phyloP scores from a whole-genome alignment of 163 green algal species.

The Chlorella variabilis region DNA sequence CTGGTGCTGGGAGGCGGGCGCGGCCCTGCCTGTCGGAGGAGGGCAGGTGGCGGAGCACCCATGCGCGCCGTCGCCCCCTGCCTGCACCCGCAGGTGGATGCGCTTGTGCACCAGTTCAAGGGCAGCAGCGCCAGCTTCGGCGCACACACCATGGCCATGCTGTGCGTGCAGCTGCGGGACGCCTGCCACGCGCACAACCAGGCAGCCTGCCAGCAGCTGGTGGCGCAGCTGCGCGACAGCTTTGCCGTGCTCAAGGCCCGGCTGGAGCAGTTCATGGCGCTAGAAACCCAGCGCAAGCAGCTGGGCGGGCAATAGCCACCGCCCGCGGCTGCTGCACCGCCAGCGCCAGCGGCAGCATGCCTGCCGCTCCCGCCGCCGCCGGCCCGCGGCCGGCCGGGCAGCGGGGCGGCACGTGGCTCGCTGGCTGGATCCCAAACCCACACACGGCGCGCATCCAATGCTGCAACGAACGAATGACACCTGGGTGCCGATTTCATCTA shows the following conservation, averaged over 20 bases:
- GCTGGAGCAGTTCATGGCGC: slow-evolving; percentile 70
- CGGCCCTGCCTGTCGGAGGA: too few species aligned
- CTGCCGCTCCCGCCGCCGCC: too few species aligned
- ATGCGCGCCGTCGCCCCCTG: too few species aligned
- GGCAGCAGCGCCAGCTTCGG: slow-evolving; percentile 84
- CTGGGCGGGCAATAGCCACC: not conserved
- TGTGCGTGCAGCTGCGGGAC: slow-evolving; percentile 77
- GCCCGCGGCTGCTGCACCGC: not conserved
- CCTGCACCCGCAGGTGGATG: slow-evolving; percentile 60
- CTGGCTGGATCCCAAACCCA: too few species aligned
- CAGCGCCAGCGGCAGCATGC: not conserved
- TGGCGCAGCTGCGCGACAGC: slow-evolving; percentile 59
- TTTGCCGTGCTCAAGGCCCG: slow-evolving; percentile 61
- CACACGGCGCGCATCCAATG: too few species aligned
- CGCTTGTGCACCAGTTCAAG: slow-evolving; percentile 92
- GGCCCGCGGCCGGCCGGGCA: too few species aligned
- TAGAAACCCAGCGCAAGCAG: slow-evolving; percentile 72
- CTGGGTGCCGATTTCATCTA: too few species aligned
- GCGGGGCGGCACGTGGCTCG: too few species aligned
- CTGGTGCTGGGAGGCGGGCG: too few species aligned
- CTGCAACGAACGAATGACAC: too few species aligned
- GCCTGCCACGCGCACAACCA: slow-evolving; percentile 68
- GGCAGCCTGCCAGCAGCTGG: slow-evolving; percentile 58
- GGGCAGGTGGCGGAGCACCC: too few species aligned
- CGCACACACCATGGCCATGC: slow-evolving; percentile 67